Percentiles rank a stretch among this genome's conserved stretches.
Conservation (phyloP, 2,329 filamentous ascomycete genomes). For the Exserohilum turcica region DNA sequence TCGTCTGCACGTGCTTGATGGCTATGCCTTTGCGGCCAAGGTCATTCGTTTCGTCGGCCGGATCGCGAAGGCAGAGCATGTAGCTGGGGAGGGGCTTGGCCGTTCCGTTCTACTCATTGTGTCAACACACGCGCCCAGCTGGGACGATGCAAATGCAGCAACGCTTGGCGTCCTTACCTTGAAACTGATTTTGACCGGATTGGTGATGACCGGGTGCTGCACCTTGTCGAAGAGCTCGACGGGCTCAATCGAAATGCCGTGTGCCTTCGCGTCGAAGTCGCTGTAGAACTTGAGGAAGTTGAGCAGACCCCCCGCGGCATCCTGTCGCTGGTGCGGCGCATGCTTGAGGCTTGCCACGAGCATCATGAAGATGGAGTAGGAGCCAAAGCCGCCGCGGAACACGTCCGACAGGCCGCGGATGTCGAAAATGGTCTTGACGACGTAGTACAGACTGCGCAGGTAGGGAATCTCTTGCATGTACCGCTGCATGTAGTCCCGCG, state of each 20-base stretch:
- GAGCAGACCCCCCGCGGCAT: constrained; percentile 53
- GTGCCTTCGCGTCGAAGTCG: constrained; percentile 51
- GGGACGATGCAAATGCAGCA: too few species aligned
- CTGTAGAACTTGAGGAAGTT: constrained; percentile 58
- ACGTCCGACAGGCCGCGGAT: constrained; percentile 57
- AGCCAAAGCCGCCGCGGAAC: constrained; percentile 56
- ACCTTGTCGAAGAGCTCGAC: constrained; percentile 51
- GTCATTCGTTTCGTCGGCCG: constrained; percentile 62
- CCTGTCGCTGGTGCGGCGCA: constrained; percentile 38
- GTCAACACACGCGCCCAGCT: too few species aligned
- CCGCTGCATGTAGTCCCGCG: constrained; percentile 51
- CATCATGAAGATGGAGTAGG: constrained; percentile 63
- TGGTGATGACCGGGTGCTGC: constrained; percentile 24
- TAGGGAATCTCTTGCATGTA: constrained; percentile 58
- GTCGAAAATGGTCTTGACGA: constrained; percentile 58
- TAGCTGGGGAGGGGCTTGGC: constrained; percentile 27
- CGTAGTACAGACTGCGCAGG: constrained; percentile 56
- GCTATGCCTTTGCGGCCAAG: constrained; percentile 57
- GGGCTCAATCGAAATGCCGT: constrained; percentile 58
- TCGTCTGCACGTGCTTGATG: constrained; percentile 57
- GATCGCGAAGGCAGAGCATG: constrained; percentile 63
- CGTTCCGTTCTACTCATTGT: constrained; percentile 17
- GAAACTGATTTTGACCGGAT: constrained; percentile 19
- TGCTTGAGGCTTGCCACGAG: constrained; percentile 60
- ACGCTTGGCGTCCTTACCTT: constrained; percentile 18